Evolutionary conservation across 1,284 basidiomycete genomes (phyloP).

Genomic region (Boletus sp.): DNA sequence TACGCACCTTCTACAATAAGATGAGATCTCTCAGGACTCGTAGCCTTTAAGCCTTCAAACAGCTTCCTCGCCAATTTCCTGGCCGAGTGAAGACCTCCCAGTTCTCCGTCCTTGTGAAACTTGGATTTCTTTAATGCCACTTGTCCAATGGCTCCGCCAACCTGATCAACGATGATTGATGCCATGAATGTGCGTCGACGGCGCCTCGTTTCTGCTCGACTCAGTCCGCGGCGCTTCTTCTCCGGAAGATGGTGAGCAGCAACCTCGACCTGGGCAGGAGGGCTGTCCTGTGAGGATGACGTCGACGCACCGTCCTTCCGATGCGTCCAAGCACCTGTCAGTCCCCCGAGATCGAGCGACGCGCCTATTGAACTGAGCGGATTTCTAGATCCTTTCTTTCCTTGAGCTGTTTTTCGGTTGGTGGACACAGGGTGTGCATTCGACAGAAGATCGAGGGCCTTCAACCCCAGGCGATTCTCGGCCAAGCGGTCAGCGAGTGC

Average conservation of each 20-base stretch:
- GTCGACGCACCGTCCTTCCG: constrained; percentile 23
- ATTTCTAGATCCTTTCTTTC: constrained; percentile 36
- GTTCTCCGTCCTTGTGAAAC: constrained; percentile 52
- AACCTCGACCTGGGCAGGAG: constrained; percentile 18
- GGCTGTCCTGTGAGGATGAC: constrained; percentile 6
- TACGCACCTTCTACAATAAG: constrained; percentile 61
- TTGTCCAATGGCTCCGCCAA: constrained; percentile 62
- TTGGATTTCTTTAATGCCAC: constrained; percentile 65
- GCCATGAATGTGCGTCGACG: constrained; percentile 53
- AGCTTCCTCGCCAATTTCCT: constrained; percentile 70
- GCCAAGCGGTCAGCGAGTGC: constrained; percentile 68
- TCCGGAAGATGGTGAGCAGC: constrained; percentile 16
- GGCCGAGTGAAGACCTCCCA: constrained; percentile 63
- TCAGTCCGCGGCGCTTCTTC: constrained; percentile 19
- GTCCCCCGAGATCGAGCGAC: constrained; percentile 30
- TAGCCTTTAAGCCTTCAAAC: constrained; percentile 64
- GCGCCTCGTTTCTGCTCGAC: constrained; percentile 37
- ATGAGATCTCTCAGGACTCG: constrained; percentile 53
- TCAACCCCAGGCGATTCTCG: constrained; percentile 66
- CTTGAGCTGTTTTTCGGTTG: constrained; percentile 31
- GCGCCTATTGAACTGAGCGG: constrained; percentile 29
- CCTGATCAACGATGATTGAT: constrained; percentile 65
- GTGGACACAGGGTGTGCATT: constrained; percentile 48
- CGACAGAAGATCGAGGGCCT: constrained; percentile 64
- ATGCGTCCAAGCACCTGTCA: constrained; percentile 24